Percentiles rank a stretch among this genome's conserved stretches.
Conservation (phyloP, 2,329 filamentous ascomycete genomes). For the Magnaporthales sp. region DNA sequence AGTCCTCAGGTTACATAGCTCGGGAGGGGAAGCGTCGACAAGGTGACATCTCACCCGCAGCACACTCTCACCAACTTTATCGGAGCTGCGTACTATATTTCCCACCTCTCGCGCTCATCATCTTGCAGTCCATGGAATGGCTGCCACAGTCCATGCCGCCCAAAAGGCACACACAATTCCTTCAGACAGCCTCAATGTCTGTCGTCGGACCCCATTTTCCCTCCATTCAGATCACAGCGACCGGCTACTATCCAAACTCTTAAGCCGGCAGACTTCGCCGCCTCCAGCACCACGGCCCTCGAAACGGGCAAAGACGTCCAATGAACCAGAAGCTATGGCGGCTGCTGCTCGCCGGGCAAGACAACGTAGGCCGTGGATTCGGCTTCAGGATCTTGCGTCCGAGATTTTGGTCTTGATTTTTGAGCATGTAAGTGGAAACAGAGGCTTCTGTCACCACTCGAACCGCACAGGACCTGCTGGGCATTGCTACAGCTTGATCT, state of each 20-base stretch:
- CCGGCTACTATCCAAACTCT: neutral
- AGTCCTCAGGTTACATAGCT: neutral
- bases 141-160: neutral
- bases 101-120: neutral
- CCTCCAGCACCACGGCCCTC: neutral
- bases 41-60: neutral
- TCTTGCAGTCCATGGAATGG: neutral
- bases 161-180: neutral
- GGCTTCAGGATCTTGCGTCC: neutral
- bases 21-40: neutral
- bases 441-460: neutral
- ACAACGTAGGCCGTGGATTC: neutral
- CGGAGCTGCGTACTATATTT: neutral
- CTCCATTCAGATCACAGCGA: neutral
- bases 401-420: conserved; percentile 4
- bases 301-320: neutral
- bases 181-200: neutral
- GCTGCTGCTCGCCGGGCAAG: neutral
- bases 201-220: neutral
- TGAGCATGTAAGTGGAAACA: neutral
- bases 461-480: neutral
- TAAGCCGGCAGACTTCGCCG: neutral
- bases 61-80: neutral
- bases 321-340: neutral
- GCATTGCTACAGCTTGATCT: neutral